These are phyloP conservation scores for Lenwebbia sp. DNA, from an alignment of 345 rosid species.

Conservation along the genomic window DNA sequence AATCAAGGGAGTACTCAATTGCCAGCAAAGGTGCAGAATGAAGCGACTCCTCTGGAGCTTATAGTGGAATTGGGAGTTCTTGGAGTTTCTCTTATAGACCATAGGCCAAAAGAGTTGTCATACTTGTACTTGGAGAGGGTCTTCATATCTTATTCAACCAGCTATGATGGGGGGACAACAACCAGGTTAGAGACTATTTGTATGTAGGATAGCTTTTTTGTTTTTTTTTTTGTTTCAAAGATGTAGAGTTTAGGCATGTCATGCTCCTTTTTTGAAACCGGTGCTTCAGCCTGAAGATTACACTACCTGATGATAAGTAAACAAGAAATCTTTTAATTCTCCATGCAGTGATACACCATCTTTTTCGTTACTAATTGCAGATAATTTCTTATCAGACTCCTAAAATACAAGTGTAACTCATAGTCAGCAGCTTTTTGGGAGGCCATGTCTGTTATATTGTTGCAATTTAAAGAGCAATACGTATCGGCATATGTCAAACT, in stretches of 20 bases:
- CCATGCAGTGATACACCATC: background rate
- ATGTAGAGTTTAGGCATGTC: background rate
- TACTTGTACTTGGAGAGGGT: slow-evolving; percentile 74
- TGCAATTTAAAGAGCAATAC: background rate
- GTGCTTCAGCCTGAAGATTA: background rate
- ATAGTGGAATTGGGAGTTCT: slow-evolving; percentile 82
- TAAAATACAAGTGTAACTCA: background rate
- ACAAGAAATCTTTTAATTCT: background rate
- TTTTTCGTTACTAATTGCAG: background rate
- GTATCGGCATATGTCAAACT: background rate
- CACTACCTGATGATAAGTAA: background rate
- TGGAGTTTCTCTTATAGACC: slow-evolving; percentile 84
- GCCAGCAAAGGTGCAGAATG: slow-evolving; percentile 22
- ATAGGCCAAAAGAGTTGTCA: slow-evolving; percentile 73
- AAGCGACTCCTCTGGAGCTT: slow-evolving; percentile 52
- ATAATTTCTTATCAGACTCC: background rate
- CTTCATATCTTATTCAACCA: slow-evolving; percentile 75
- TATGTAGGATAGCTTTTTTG: background rate
- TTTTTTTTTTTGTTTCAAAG: background rate
- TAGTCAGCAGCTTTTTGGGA: background rate
- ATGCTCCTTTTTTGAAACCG: background rate
- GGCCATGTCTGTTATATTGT: background rate
- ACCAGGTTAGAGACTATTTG: slow-evolving; percentile 52
- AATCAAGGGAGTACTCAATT: slow-evolving; percentile 29
- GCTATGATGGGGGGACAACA: slow-evolving; percentile 84